Conservation (phyloP, 1,284 basidiomycete species). For the Ustilago trichophora region DNA sequence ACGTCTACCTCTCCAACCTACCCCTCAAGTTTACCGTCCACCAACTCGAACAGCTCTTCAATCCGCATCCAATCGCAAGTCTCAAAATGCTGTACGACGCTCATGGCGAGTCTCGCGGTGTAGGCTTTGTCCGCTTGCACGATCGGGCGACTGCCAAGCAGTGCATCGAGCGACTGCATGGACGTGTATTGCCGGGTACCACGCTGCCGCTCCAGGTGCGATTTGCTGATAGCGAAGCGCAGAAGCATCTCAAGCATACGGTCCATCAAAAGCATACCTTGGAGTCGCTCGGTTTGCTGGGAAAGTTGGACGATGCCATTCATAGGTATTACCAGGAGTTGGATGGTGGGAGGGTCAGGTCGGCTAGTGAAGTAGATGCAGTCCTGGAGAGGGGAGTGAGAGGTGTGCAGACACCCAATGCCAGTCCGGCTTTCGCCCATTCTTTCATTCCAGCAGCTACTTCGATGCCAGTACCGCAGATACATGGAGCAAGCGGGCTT, state of each 20-base stretch:
- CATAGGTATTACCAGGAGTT: neutral
- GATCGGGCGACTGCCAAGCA: constrained; percentile 47
- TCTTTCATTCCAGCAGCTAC: constrained; percentile 1
- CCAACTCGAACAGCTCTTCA: constrained; percentile 59
- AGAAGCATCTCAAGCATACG: constrained; percentile 54
- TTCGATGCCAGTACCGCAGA: neutral
- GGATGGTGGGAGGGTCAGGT: constrained; percentile 4
- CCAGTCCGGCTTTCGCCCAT: neutral
- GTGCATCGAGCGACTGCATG: constrained; percentile 56
- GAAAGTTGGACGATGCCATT: neutral
- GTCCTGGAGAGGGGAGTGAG: neutral
- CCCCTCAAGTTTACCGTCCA: constrained; percentile 36
- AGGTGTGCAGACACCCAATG: neutral
- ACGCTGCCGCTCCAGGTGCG: constrained; percentile 52
- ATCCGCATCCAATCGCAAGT: constrained; percentile 50
- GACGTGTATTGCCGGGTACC: constrained; percentile 42
- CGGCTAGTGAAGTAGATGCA: constrained; percentile 15
- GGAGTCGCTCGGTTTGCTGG: constrained; percentile 26
- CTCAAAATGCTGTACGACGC: constrained; percentile 56
- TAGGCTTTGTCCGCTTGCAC: constrained; percentile 54
- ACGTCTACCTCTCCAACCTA: constrained; percentile 59
- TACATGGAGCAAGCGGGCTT: neutral
- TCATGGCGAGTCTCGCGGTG: constrained; percentile 53
- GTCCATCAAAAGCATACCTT: constrained; percentile 41
- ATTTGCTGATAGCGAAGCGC: constrained; percentile 61